Conservation (phyloP, 2,329 filamentous ascomycete species). For the Penicillium sp. region DNA sequence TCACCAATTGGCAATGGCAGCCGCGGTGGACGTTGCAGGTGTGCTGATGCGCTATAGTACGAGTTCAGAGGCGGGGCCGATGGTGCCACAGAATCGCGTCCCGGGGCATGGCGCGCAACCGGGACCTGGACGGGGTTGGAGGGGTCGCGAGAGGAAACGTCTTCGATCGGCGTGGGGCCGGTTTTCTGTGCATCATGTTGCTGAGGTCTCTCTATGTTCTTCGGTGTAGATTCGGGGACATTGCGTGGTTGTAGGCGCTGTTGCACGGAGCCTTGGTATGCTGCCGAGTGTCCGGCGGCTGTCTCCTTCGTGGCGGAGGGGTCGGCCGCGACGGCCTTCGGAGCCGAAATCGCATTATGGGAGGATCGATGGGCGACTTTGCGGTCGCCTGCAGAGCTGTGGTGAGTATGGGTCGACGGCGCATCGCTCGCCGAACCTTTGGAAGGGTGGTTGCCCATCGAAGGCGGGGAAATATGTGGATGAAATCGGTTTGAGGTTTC, state of each 20-base stretch:
- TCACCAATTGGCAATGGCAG: constrained; percentile 91
- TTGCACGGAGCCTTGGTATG: constrained; percentile 37
- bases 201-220: constrained; percentile 24
- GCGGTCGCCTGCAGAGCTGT: constrained; percentile 32
- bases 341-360: constrained; percentile 38
- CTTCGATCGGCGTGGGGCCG: constrained; percentile 22
- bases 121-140: constrained; percentile 43
- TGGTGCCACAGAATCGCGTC: constrained; percentile 35
- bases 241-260: constrained; percentile 43
- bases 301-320: constrained; percentile 44
- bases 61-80: constrained; percentile 49
- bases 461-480: constrained; percentile 25
- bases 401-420: constrained; percentile 27
- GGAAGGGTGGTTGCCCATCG: constrained; percentile 50
- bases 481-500: constrained; percentile 5
- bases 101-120: constrained; percentile 28
- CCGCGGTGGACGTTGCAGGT: constrained; percentile 65
- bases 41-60: constrained; percentile 42
- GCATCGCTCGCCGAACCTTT: constrained; percentile 39
- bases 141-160: constrained; percentile 32
- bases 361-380: constrained; percentile 42
- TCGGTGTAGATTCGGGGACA: constrained; percentile 31
- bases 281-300: constrained; percentile 40
- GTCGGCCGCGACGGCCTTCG: constrained; percentile 43
- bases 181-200: constrained; percentile 22